Evolutionary conservation across 2,329 filamentous ascomycete species (phyloP).

Genomic region (Calonectria pseudoreteaudii): DNA sequence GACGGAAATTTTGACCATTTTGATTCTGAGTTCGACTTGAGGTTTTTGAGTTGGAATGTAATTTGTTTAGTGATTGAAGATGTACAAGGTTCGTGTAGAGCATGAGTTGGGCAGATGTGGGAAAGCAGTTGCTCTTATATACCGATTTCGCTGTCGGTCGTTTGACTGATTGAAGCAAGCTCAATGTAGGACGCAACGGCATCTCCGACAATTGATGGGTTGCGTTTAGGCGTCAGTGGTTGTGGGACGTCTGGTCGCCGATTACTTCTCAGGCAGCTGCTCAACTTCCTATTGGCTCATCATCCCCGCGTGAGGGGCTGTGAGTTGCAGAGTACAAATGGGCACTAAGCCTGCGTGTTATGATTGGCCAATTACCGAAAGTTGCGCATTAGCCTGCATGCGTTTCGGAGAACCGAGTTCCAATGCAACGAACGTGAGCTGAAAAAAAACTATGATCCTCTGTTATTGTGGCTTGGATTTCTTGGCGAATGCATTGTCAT

Average conservation of each 20-base stretch:
- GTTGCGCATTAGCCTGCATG: background rate
- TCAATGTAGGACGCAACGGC: background rate
- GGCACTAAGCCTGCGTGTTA: background rate
- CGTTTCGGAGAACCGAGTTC: background rate
- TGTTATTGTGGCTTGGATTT: no score
- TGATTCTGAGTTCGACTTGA: background rate
- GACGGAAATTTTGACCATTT: background rate
- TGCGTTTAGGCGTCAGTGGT: background rate
- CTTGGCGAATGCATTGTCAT: no score
- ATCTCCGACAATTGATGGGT: background rate
- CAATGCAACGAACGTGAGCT: no score
- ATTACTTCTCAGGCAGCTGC: background rate
- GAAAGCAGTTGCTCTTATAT: background rate
- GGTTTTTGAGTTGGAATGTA: background rate
- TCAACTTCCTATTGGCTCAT: background rate
- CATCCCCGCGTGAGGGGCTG: background rate
- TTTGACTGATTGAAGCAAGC: background rate
- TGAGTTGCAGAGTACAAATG: background rate
- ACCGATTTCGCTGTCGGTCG: background rate
- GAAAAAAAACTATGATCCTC: no score
- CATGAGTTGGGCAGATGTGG: background rate
- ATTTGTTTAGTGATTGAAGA: background rate
- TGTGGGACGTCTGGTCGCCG: background rate
- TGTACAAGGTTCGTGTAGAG: background rate
- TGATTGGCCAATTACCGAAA: background rate